Evolutionary conservation across 257 asterid species (phyloP).

Genomic region (Penstemon eatonii): DNA sequence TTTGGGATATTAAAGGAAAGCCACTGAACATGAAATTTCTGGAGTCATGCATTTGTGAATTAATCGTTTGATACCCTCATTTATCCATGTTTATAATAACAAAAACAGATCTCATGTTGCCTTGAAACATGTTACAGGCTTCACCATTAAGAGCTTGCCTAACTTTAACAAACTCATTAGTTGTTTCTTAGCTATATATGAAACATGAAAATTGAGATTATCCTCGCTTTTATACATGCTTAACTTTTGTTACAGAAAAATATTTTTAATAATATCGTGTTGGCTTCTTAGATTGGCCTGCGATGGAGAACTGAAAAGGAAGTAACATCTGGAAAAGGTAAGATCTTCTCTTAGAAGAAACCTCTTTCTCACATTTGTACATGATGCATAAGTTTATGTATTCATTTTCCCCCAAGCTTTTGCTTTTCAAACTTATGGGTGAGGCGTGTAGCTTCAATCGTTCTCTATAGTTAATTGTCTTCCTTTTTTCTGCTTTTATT

Average conservation of each 20-base stretch:
- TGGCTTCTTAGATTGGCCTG: conserved; percentile 74
- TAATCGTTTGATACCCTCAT: background rate
- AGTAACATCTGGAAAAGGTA: conserved; percentile 98
- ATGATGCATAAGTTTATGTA: background rate
- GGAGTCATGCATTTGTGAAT: conserved; percentile 13
- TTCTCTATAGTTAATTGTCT: conserved; percentile 3
- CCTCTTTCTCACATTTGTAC: background rate
- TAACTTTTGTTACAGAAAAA: conserved; percentile 1
- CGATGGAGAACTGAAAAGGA: conserved; percentile 99
- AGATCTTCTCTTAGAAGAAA: conserved; percentile 15
- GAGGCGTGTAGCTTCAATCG: conserved; percentile 22
- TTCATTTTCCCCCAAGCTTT: conserved; percentile 2
- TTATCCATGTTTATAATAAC: background rate
- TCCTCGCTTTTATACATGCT: background rate
- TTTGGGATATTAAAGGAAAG: conserved; percentile 11
- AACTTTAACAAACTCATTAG: background rate
- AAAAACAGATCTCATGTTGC: conserved; percentile 2
- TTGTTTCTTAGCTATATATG: conserved; percentile 15
- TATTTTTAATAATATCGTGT: conserved; percentile 18
- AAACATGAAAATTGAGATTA: background rate
- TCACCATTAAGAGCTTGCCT: conserved; percentile 16
- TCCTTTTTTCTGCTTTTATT: no score
- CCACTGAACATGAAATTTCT: conserved; percentile 10
- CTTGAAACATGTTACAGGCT: conserved; percentile 14
- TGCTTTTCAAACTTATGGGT: conserved; percentile 15